phyloP scores from a whole-genome alignment of 306 rosid genomes.

The Argentina anserina region DNA sequence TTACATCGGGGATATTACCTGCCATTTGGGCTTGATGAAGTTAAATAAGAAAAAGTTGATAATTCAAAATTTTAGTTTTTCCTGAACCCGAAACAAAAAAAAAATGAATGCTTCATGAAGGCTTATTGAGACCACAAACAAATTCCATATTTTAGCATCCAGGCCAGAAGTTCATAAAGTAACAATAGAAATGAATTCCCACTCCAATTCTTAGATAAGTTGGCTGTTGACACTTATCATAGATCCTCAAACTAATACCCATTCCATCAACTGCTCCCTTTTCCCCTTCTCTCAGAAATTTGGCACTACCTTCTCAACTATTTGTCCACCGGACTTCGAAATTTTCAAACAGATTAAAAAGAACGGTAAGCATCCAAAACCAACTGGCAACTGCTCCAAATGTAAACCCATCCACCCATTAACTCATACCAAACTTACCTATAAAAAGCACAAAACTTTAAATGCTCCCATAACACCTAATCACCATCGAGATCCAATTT shows the following conservation, averaged over 20 bases:
- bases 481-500: not conserved
- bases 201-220: too few species aligned
- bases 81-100: not conserved
- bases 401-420: not conserved
- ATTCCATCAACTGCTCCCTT: not conserved
- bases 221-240: too few species aligned
- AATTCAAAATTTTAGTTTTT: not conserved
- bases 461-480: not conserved
- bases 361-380: not conserved
- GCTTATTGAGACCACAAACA: not conserved
- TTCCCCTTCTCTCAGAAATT: not conserved
- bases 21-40: not conserved
- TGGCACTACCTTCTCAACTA: not conserved
- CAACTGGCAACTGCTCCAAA: not conserved
- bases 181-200: not conserved
- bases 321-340: not conserved
- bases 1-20: not conserved
- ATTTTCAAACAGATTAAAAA: not conserved
- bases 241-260: not conserved
- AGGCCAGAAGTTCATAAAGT: not conserved
- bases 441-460: not conserved
- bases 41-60: too few species aligned
- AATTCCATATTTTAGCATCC: not conserved
- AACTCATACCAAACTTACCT: not conserved
- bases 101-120: not conserved